Evolutionary conservation across 768 basidiomycete genomes (phyloP).

Genomic region (Xerocomellus chrysenteron): DNA sequence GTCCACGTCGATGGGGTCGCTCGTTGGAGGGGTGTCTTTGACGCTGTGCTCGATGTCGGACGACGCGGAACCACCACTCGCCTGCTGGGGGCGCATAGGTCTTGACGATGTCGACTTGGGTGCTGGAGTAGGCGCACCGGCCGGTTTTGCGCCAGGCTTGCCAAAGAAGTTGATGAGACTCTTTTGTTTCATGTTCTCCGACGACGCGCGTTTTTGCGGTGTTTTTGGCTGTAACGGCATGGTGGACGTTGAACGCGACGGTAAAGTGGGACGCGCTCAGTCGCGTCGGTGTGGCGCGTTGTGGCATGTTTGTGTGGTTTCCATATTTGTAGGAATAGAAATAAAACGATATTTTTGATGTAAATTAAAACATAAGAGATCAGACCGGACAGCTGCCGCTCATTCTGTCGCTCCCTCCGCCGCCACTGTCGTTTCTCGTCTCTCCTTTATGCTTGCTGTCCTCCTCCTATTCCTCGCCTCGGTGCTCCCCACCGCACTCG

Average conservation of each 20-base stretch:
- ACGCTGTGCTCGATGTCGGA: slow-evolving; percentile 50
- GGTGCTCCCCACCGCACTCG: slow-evolving; percentile 17
- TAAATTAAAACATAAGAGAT: background rate
- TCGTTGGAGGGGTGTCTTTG: slow-evolving; percentile 70
- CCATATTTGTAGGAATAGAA: background rate
- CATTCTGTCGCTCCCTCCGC: background rate
- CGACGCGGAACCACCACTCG: slow-evolving; percentile 38
- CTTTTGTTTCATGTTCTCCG: slow-evolving; percentile 63
- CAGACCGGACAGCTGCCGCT: background rate
- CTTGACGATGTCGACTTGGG: slow-evolving; percentile 32
- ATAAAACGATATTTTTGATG: background rate
- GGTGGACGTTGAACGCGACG: slow-evolving; percentile 11
- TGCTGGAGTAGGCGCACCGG: slow-evolving; percentile 35
- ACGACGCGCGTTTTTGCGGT: slow-evolving; percentile 24
- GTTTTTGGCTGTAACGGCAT: slow-evolving; percentile 16
- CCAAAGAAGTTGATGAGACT: slow-evolving; percentile 70
- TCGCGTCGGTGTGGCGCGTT: slow-evolving; percentile 15
- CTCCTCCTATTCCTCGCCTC: slow-evolving; percentile 17
- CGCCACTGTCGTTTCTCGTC: slow-evolving; percentile 16
- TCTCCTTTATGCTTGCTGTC: slow-evolving; percentile 23
- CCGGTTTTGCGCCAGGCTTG: slow-evolving; percentile 34
- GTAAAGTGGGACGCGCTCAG: background rate
- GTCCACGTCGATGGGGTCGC: slow-evolving; percentile 76
- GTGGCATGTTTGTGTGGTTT: slow-evolving; percentile 16
- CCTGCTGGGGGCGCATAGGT: slow-evolving; percentile 40